Evolutionary conservation across 148 eudicot species (phyloP).

Genomic region (Fagopyrum homotropicum): DNA sequence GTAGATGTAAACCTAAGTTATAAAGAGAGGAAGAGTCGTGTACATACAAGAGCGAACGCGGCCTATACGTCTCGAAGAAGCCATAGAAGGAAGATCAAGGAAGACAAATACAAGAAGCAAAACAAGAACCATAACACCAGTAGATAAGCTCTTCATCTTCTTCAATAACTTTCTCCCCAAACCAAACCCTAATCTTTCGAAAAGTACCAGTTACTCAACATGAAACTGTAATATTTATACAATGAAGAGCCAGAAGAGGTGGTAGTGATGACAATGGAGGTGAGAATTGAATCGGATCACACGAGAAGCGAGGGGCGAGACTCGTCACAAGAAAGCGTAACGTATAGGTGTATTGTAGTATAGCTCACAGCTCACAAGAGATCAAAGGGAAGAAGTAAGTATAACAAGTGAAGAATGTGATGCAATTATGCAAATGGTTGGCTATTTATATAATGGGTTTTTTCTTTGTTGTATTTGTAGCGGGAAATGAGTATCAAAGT

Average conservation of each 20-base stretch:
- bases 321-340: not conserved
- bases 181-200: not conserved
- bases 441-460: not conserved
- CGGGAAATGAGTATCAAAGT: not conserved
- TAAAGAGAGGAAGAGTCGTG: not conserved
- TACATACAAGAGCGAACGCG: slow-evolving; percentile 32
- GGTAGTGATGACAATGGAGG: not conserved
- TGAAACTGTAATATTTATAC: not conserved
- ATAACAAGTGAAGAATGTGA: not conserved
- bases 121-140: slow-evolving; percentile 13
- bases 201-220: not conserved
- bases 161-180: not conserved
- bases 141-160: slow-evolving; percentile 4
- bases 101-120: slow-evolving; percentile 11
- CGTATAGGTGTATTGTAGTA: not conserved
- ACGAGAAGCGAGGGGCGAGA: not conserved
- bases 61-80: slow-evolving; percentile 31
- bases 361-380: no score
- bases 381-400: no score
- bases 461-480: not conserved
- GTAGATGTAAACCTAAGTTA: not conserved
- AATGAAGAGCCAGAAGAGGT: not conserved
- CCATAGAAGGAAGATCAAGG: slow-evolving; percentile 20
- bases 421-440: not conserved
- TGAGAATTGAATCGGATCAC: not conserved